These are phyloP conservation scores for Sporothrix mexicana DNA, from an alignment of 2,329 filamentous ascomycete genomes.

Conservation along the genomic window DNA sequence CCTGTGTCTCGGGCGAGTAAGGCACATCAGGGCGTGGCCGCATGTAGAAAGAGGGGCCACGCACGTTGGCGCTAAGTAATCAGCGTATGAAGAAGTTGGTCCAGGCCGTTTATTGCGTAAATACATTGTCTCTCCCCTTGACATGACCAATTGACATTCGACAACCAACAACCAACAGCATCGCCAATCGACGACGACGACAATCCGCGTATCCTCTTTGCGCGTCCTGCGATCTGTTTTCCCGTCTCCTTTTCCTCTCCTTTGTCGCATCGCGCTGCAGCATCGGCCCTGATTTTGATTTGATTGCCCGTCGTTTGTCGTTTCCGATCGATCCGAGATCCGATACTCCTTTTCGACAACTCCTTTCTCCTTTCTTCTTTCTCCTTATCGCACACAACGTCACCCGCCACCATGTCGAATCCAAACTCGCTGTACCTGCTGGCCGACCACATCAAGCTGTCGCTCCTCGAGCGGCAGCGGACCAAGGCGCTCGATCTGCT, in stretches of 20 bases:
- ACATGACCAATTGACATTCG: background rate
- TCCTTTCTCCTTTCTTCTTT: background rate
- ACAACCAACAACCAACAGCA: background rate
- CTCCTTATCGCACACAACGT: background rate
- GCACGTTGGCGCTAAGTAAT: background rate
- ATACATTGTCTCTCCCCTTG: background rate
- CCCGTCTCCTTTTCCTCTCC: background rate
- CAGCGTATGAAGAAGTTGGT: background rate
- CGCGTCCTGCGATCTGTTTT: background rate
- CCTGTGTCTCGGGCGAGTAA: conserved; percentile 21
- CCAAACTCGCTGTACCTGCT: conserved; percentile 85
- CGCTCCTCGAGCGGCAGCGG: conserved; percentile 87
- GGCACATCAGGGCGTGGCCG: background rate
- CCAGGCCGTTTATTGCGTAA: background rate
- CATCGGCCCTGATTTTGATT: background rate
- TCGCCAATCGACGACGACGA: conserved; percentile 5
- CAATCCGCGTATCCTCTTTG: background rate
- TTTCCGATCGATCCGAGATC: background rate
- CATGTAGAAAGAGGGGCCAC: conserved; percentile 10
- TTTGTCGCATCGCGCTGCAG: background rate
- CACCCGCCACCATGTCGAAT: conserved; percentile 56
- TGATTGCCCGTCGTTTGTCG: background rate
- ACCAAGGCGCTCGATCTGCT: conserved; percentile 77
- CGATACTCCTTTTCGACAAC: background rate
- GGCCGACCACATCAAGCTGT: conserved; percentile 96